Evolutionary conservation across 768 basidiomycete species (phyloP).

Genomic region (Auriscalpium vulgare): DNA sequence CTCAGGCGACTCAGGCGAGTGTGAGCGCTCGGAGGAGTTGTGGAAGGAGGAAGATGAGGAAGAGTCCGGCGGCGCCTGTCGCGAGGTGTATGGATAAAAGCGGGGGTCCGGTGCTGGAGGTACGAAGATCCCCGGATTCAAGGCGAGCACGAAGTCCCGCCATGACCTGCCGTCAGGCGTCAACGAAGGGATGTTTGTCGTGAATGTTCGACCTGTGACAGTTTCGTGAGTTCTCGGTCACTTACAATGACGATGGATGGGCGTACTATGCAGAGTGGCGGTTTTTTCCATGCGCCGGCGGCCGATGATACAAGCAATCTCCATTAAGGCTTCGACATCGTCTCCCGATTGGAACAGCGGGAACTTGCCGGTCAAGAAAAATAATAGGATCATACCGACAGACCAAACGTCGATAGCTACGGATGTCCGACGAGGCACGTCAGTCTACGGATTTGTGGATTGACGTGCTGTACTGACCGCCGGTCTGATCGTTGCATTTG

Average conservation of each 20-base stretch:
- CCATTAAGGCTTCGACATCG: conserved; percentile 93
- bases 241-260: not conserved
- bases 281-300: conserved; percentile 73
- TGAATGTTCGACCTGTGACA: conserved; percentile 71
- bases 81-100: conserved; percentile 44
- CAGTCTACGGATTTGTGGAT: not conserved
- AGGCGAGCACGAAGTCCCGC: conserved; percentile 63
- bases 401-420: conserved; percentile 97
- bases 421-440: not conserved
- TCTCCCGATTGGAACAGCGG: conserved; percentile 92
- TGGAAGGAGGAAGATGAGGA: conserved; percentile 15
- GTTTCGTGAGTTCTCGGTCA: not conserved
- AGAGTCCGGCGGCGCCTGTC: conserved; percentile 18
- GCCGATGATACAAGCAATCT: conserved; percentile 85
- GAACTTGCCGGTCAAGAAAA: conserved; percentile 88
- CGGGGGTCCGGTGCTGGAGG: conserved; percentile 42
- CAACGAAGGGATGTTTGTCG: conserved; percentile 83
- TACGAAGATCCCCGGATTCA: conserved; percentile 63
- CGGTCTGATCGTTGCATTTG: conserved; percentile 89
- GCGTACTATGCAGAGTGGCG: conserved; percentile 80
- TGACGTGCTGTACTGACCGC: conserved; percentile 46
- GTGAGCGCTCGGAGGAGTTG: conserved; percentile 17
- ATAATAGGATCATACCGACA: conserved; percentile 84
- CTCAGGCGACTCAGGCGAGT: conserved; percentile 21
- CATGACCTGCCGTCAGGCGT: conserved; percentile 60